phyloP scores from a whole-genome alignment of 345 rosid species.

The Hibiscus tridactylites region DNA sequence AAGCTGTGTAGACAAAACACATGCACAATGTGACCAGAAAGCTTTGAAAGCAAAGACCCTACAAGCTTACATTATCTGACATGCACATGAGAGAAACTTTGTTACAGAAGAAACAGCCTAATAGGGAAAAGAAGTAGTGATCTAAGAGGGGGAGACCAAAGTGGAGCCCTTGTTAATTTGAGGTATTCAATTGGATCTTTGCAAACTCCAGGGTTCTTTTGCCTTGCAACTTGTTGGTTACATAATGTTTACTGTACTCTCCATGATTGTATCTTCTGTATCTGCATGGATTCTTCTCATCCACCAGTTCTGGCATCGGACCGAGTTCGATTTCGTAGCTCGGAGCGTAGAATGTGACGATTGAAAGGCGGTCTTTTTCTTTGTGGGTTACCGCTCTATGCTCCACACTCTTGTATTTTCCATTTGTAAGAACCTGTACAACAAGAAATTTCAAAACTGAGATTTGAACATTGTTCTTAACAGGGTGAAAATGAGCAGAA shows the following conservation, averaged over 20 bases:
- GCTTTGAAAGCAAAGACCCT: conserved; percentile 9
- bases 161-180: conserved; percentile 7
- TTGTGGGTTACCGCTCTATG: conserved; percentile 79
- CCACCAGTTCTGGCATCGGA: conserved; percentile 67
- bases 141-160: background rate
- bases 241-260: conserved; percentile 80
- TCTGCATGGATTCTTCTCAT: conserved; percentile 70
- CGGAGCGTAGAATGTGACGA: conserved; percentile 92
- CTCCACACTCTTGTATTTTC: conserved; percentile 91
- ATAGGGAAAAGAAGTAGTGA: background rate
- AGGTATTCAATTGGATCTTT: conserved; percentile 32
- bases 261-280: conserved; percentile 85
- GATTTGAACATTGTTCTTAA: background rate
- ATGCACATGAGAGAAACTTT: background rate
- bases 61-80: conserved; percentile 10
- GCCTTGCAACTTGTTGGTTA: conserved; percentile 76
- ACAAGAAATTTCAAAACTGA: background rate
- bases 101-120: conserved; percentile 4
- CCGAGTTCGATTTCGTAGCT: conserved; percentile 79
- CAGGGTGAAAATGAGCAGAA: background rate
- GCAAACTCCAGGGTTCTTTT: conserved; percentile 87
- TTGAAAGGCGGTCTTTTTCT: conserved; percentile 75
- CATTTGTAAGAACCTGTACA: conserved; percentile 76
- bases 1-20: conserved; percentile 1
- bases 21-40: conserved; percentile 6